Percentiles rank a stretch among this genome's conserved stretches.
phyloP scores from a whole-genome alignment of 805 yeast genomes.

The Cyberlindnera bimundalis region DNA sequence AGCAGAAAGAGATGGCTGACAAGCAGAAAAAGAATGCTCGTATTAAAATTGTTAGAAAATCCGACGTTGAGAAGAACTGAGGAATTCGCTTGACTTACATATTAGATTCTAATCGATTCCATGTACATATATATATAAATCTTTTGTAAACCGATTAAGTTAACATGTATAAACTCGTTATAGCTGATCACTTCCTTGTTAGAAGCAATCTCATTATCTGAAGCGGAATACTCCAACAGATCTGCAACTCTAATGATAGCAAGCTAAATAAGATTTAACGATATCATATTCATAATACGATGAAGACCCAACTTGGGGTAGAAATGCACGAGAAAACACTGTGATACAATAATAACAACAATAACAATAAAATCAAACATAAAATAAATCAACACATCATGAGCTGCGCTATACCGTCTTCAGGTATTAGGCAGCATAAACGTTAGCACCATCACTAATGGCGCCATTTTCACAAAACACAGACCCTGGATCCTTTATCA shows the following conservation, averaged over 20 bases:
- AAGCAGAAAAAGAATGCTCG: conserved; percentile 29
- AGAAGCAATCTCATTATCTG: not conserved
- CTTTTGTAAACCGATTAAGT: too few species aligned
- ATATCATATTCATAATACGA: too few species aligned
- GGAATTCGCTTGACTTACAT: too few species aligned
- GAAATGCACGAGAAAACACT: too few species aligned
- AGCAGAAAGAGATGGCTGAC: conserved; percentile 29
- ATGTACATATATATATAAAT: not conserved
- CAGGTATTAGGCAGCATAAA: conserved; percentile 7
- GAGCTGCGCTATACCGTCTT: too few species aligned
- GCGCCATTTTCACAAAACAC: conserved; percentile 27
- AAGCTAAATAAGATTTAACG: too few species aligned
- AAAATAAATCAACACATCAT: not conserved
- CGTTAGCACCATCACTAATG: conserved; percentile 9
- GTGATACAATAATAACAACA: not conserved
- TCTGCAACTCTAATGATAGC: not conserved
- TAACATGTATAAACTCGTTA: too few species aligned
- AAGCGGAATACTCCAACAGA: conserved; percentile 1
- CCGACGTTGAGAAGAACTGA: conserved; percentile 13
- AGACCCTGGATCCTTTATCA: conserved; percentile 39
- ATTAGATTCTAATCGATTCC: too few species aligned
- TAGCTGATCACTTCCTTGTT: too few species aligned
- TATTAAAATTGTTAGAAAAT: conserved; percentile 27
- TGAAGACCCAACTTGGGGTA: too few species aligned
- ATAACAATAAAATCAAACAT: not conserved